A percentile compares a stretch with the other conserved stretches of the same genome.
These are phyloP conservation scores for Pleurotus platypus DNA, from an alignment of 768 basidiomycete genomes.

Conservation along the genomic window DNA sequence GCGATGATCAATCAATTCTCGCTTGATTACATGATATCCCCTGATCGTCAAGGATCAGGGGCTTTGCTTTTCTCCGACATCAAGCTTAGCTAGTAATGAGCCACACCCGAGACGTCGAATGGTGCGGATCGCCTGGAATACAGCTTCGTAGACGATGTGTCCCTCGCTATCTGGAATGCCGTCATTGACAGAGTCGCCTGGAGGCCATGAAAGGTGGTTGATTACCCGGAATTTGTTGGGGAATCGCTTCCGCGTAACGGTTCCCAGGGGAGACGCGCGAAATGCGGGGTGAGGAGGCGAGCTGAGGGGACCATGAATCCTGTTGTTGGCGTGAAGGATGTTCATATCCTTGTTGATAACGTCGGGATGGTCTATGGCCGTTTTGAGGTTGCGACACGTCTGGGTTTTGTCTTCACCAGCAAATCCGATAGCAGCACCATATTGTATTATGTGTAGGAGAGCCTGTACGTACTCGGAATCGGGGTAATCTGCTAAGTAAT, in stretches of 20 bases:
- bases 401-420: slow-evolving; percentile 9
- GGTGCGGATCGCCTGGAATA: neutral
- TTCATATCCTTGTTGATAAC: slow-evolving; percentile 11
- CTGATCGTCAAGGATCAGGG: too few species aligned
- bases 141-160: neutral
- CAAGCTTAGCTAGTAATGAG: neutral
- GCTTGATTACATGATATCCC: too few species aligned
- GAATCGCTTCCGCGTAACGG: slow-evolving; percentile 16
- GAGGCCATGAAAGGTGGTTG: slow-evolving; percentile 7
- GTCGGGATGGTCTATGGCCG: slow-evolving; percentile 15
- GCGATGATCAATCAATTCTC: too few species aligned
- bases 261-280: slow-evolving; percentile 21
- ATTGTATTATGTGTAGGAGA: slow-evolving; percentile 21
- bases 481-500: slow-evolving; percentile 23
- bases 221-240: slow-evolving; percentile 14
- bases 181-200: slow-evolving; percentile 1
- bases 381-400: slow-evolving; percentile 20
- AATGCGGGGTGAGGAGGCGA: slow-evolving; percentile 16
- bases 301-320: slow-evolving; percentile 18
- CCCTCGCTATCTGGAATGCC: slow-evolving; percentile 4
- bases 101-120: neutral
- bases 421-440: slow-evolving; percentile 25
- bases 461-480: slow-evolving; percentile 20
- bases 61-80: neutral
- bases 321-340: slow-evolving; percentile 9